Evolutionary conservation across 2,329 filamentous ascomycete genomes (phyloP).

Genomic region (Colletotrichum cereale): DNA sequence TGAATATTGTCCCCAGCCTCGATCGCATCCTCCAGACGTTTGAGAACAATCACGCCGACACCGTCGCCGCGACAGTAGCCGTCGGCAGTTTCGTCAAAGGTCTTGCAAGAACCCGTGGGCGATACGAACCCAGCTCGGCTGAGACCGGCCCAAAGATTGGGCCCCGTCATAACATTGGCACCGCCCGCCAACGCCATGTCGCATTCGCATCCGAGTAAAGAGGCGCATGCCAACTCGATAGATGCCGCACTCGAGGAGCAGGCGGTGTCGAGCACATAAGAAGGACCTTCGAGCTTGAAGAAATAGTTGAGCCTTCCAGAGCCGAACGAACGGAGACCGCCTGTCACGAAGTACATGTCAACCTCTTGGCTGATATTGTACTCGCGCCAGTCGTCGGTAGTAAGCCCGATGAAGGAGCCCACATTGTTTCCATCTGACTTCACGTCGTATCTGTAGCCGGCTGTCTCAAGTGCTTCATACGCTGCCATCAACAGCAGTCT

Average conservation of each 20-base stretch:
- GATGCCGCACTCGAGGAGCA: conserved; percentile 81
- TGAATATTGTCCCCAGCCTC: conserved; percentile 51
- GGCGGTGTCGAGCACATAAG: conserved; percentile 80
- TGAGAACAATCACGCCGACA: conserved; percentile 55
- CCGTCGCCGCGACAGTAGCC: conserved; percentile 64
- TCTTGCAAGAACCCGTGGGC: conserved; percentile 81
- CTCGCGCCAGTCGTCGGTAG: conserved; percentile 74
- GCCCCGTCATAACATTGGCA: conserved; percentile 83
- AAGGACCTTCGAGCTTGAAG: conserved; percentile 81
- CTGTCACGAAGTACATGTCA: conserved; percentile 66
- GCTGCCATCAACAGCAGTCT: no score
- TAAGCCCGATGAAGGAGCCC: no score
- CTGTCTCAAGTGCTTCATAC: no score
- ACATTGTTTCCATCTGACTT: no score
- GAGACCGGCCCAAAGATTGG: conserved; percentile 81
- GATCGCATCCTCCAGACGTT: conserved; percentile 55
- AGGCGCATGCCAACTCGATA: conserved; percentile 72
- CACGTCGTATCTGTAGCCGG: no score
- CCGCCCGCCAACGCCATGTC: conserved; percentile 86
- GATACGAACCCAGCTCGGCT: conserved; percentile 83
- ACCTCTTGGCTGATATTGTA: conserved; percentile 78
- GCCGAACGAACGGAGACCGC: conserved; percentile 63
- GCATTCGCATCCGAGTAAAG: conserved; percentile 64
- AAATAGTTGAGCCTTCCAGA: conserved; percentile 79
- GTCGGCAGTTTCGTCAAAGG: conserved; percentile 75